Conservation (phyloP, 2,329 filamentous ascomycete genomes). For the Coniochaeta prunicola region DNA sequence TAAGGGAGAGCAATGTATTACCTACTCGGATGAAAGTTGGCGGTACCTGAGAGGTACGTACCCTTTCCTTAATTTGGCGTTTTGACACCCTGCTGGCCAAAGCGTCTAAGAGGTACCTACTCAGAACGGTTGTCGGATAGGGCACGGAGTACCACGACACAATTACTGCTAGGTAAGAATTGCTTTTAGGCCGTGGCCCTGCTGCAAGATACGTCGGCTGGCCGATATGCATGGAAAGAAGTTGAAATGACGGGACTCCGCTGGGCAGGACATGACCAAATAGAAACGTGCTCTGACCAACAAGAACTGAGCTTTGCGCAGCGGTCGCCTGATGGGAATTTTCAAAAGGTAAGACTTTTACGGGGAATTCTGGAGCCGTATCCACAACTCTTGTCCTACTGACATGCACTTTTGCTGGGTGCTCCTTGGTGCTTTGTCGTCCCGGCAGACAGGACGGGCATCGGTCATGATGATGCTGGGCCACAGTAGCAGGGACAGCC, state of each 20-base stretch:
- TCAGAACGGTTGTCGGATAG: neutral
- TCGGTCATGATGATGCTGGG: neutral
- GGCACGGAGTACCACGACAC: neutral
- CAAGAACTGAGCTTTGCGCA: neutral
- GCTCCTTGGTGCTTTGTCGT: neutral
- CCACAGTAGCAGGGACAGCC: neutral
- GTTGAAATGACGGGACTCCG: neutral
- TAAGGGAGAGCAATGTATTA: neutral
- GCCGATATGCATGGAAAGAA: neutral
- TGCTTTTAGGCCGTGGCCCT: neutral
- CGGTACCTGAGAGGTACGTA: neutral
- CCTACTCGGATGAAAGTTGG: neutral
- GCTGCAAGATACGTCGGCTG: neutral
- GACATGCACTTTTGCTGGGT: neutral
- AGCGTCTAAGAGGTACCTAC: too few relatives aligned
- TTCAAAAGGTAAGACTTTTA: conserved; percentile 2
- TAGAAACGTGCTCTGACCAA: conserved; percentile 6
- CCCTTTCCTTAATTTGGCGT: neutral
- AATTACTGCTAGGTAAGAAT: too few relatives aligned
- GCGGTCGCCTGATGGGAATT: neutral
- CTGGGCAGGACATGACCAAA: conserved; percentile 3
- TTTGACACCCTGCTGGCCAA: neutral
- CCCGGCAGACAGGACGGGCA: neutral
- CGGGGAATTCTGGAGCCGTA: neutral
- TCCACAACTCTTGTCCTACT: neutral